Conservation (phyloP, 306 rosid genomes). For the Psophocarpus tetragonolobus region DNA sequence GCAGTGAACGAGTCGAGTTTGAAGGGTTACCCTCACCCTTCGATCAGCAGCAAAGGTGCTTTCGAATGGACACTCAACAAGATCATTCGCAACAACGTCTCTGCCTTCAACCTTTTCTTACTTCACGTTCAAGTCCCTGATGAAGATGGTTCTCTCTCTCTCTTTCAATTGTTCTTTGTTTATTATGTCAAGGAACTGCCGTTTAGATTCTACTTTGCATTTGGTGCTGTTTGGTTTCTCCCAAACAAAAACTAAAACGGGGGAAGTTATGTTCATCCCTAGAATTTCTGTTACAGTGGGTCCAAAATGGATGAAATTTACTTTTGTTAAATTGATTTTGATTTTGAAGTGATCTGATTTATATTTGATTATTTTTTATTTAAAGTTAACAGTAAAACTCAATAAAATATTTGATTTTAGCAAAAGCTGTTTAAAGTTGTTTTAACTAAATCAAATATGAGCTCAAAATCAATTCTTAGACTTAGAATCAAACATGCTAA, state of each 20-base stretch:
- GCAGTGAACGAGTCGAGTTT: constrained; percentile 91
- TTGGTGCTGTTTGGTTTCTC: no score
- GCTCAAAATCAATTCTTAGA: neutral
- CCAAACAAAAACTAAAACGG: neutral
- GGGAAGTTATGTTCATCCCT: neutral
- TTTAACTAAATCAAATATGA: neutral
- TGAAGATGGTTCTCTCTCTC: constrained; percentile 68
- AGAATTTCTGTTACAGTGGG: neutral
- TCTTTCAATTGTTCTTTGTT: neutral
- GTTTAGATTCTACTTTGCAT: neutral
- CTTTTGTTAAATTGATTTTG: neutral
- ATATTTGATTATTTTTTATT: neutral
- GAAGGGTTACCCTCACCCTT: constrained; percentile 84
- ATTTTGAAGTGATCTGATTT: neutral
- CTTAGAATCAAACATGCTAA: neutral
- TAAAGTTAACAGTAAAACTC: neutral
- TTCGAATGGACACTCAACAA: constrained; percentile 86
- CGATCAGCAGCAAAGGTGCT: constrained; percentile 87
- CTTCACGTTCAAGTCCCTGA: constrained; percentile 93
- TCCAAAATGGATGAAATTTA: neutral
- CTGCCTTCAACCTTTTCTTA: constrained; percentile 70
- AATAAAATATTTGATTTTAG: neutral
- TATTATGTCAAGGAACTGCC: neutral
- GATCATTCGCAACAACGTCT: constrained; percentile 69
- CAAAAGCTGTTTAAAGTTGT: neutral